Conservation (phyloP, 2,329 filamentous ascomycete genomes). For the Botrytis cinerea region DNA sequence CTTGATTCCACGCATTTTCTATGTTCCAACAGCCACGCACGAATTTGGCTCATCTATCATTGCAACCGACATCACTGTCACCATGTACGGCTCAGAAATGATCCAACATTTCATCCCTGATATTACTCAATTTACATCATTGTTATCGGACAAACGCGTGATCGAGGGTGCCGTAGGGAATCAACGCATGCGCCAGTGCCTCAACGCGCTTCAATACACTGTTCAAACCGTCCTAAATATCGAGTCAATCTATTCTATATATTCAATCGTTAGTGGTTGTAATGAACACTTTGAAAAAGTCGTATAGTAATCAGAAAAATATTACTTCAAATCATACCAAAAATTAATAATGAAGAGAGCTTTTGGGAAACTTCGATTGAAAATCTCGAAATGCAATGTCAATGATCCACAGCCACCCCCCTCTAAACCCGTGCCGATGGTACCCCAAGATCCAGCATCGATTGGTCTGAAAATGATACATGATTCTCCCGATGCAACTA, state of each 20-base stretch:
- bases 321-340: background rate
- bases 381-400: background rate
- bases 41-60: background rate
- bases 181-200: background rate
- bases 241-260: background rate
- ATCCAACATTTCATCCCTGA: background rate
- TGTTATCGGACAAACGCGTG: background rate
- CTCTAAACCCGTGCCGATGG: background rate
- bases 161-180: background rate
- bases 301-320: background rate
- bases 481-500: slow-evolving; percentile 1
- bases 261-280: background rate
- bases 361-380: background rate
- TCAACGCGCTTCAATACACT: background rate
- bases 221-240: background rate
- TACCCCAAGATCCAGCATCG: background rate
- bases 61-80: background rate
- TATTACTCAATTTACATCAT: background rate
- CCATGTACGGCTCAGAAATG: background rate
- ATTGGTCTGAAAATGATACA: slow-evolving; percentile 8
- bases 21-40: background rate
- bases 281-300: background rate
- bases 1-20: background rate
- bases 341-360: slow-evolving; percentile 13
- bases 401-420: too few species aligned